Evolutionary conservation across 495 filamentous ascomycete species (phyloP).

Genomic region (Hypoxylon fragiforme): DNA sequence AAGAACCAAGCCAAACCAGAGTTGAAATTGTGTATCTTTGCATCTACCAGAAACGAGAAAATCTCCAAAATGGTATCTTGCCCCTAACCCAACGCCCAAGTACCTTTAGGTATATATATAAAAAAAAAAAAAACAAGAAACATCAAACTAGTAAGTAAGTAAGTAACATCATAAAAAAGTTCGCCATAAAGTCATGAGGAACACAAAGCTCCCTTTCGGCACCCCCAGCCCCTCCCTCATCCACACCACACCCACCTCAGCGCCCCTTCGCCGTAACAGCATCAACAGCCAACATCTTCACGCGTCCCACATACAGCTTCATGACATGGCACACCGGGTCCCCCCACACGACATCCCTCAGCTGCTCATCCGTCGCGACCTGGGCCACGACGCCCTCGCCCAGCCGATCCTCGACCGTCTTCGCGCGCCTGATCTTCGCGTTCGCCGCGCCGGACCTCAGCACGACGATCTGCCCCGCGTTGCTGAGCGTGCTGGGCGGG

Average conservation of each 20-base stretch:
- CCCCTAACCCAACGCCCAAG: not conserved
- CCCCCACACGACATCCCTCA: slow-evolving; percentile 71
- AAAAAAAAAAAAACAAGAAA: no score
- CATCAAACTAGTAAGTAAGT: no score
- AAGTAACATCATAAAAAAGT: not conserved
- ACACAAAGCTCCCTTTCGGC: no score
- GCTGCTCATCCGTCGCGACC: slow-evolving; percentile 62
- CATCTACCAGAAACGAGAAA: not conserved
- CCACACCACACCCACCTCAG: slow-evolving; percentile 7
- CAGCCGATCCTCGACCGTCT: slow-evolving; percentile 45
- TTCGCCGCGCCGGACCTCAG: slow-evolving; percentile 52
- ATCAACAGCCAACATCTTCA: slow-evolving; percentile 67
- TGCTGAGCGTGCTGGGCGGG: slow-evolving; percentile 63
- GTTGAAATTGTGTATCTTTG: not conserved
- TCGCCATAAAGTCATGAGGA: not conserved
- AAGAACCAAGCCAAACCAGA: not conserved
- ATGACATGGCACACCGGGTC: slow-evolving; percentile 80
- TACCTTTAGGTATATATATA: no score
- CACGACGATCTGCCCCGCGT: slow-evolving; percentile 68
- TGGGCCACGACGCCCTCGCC: slow-evolving; percentile 63
- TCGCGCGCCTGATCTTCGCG: slow-evolving; percentile 37
- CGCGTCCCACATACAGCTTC: slow-evolving; percentile 68
- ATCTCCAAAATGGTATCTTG: not conserved
- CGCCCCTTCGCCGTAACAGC: slow-evolving; percentile 60
- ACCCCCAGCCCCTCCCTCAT: no score